A percentile compares a stretch with the other conserved stretches of the same genome.
Conservation (phyloP, 148 eudicot genomes). For the Rhododendron ovatum region DNA sequence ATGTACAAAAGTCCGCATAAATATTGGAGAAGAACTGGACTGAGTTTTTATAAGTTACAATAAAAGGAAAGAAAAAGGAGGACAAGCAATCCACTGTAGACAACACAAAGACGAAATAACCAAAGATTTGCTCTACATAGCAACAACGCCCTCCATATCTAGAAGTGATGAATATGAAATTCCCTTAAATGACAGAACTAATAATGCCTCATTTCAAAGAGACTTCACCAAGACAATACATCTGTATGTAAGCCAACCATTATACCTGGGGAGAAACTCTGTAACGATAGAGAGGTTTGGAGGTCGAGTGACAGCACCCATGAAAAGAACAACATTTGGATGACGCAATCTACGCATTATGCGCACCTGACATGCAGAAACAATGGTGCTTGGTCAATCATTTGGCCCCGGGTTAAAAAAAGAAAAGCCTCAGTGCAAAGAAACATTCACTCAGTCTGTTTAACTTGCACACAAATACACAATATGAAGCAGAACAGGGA, state of each 20-base stretch:
- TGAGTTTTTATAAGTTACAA: not conserved
- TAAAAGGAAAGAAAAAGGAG: not conserved
- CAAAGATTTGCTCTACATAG: not conserved
- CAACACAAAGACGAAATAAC: not conserved
- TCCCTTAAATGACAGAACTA: not conserved
- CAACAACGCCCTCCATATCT: not conserved
- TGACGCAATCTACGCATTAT: constrained; percentile 97
- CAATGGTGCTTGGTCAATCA: constrained; percentile 9
- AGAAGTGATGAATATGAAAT: not conserved
- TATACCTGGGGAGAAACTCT: constrained; percentile 92
- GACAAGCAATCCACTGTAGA: not conserved
- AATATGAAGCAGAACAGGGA: constrained; percentile 2
- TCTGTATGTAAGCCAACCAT: not conserved
- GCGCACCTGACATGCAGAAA: constrained; percentile 60
- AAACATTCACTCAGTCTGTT: not conserved
- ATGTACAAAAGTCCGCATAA: not conserved
- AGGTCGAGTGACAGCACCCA: constrained; percentile 99
- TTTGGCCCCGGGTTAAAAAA: not conserved
- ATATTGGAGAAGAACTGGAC: not conserved
- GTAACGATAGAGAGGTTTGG: constrained; percentile 92
- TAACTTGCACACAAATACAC: not conserved
- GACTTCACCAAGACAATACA: not conserved
- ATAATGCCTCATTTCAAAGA: not conserved
- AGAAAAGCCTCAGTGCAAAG: not conserved
- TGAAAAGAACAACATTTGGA: constrained; percentile 92